Base-by-base conservation (phyloP, 169 alveolate genomes). In the Cryptosporidium meleagridis region DNA sequence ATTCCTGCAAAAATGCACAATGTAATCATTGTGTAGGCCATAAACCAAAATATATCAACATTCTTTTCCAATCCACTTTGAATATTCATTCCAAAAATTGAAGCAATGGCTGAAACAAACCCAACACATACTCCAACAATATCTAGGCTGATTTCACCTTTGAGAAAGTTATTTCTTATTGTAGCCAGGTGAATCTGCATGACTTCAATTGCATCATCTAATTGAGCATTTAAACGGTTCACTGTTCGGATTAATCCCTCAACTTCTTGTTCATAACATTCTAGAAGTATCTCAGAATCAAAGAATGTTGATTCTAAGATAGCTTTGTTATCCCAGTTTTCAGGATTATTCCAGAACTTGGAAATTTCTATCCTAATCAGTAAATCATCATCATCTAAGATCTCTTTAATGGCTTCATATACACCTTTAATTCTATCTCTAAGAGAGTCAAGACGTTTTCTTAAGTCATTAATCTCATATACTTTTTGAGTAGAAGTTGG, bases 1-100 rank as follows among this genome's bases (percentile, higher is more conserved):
- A 65, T 44, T 9, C 89, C 89, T 21, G 89, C 89, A 69, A 84
- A 70, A 67, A 58, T 67, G 29, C 92, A 89, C 72, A 92, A 68
- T 39, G 92, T 75, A 85, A 92, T 87, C 91, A 92, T 84, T n/a
- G 93, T 91, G 48, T 85, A 87, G 1, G 95, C 93, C 69, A 92
- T 72, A 59, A 69, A 33, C 96, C 96, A 94, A 70, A 94, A 94
- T 33, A 91, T 69, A n/a, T 67, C 85, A 21, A 85, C 85, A 55
- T 85, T 87, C 41, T 92, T 85, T 51, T 94, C 96, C 65, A 87
- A 71, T 7, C 95, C 95, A 85, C 92, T 94, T 69, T 85, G 84
- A 69, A 94, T 91, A 84, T 94, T 94, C 96, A 94, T 94, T 37
- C 96, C 96, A 85, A 94, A 94, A 41, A 94, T 75, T 7, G 94